phyloP scores from a whole-genome alignment of 106 monocot genomes.

The Dioscorea zingiberensis region DNA sequence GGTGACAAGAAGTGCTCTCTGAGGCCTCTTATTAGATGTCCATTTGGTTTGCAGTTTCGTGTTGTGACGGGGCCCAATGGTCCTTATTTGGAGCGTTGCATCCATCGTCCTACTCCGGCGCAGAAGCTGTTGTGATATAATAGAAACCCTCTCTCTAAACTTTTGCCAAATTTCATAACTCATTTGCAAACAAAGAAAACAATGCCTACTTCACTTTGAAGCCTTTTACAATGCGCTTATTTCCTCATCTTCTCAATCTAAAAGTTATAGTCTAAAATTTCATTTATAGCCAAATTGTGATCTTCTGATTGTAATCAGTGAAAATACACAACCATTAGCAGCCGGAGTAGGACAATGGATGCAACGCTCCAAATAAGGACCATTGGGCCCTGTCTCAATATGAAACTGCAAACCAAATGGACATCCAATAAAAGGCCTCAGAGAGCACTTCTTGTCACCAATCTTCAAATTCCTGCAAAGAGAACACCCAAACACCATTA shows the following conservation, averaged over 20 bases:
- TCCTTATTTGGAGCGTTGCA: slow-evolving; percentile 27
- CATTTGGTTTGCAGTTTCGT: slow-evolving; percentile 76
- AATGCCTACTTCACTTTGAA: too few relatives aligned
- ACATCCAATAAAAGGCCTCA: slow-evolving; percentile 75
- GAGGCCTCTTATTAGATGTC: slow-evolving; percentile 72
- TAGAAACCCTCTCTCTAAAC: too few relatives aligned
- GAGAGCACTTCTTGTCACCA: slow-evolving; percentile 76
- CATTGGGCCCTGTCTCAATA: slow-evolving; percentile 43
- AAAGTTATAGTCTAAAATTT: too few relatives aligned
- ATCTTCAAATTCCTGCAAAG: slow-evolving; percentile 71
- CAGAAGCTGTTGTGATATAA: too few relatives aligned
- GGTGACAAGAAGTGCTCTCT: slow-evolving; percentile 84
- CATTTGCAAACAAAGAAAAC: too few relatives aligned
- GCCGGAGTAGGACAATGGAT: not conserved
- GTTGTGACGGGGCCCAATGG: slow-evolving; percentile 46
- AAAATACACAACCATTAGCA: not conserved
- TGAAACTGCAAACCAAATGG: slow-evolving; percentile 81
- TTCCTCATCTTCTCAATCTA: too few relatives aligned
- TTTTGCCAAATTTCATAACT: too few relatives aligned
- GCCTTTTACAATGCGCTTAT: too few relatives aligned
- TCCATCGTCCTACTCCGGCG: not conserved
- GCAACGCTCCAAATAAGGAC: slow-evolving; percentile 29
- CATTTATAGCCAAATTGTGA: too few relatives aligned
- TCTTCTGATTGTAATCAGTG: too few relatives aligned
- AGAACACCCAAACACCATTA: slow-evolving; percentile 41